phyloP scores from a whole-genome alignment of 805 yeast species.

The Ascoidea asiatica region DNA sequence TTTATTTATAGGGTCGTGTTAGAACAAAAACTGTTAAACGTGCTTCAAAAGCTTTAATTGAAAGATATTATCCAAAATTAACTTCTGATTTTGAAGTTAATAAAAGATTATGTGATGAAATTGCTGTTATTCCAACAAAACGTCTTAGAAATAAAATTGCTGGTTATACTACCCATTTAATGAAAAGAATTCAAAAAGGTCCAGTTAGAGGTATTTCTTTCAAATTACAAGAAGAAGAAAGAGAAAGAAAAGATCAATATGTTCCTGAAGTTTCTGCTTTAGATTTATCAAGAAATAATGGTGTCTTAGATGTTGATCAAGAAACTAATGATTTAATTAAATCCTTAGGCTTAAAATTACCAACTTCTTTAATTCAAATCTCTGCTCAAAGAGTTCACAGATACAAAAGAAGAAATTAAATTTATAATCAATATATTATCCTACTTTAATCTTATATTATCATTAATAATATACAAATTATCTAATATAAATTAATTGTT shows the following conservation, averaged over 20 bases:
- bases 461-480: too few species aligned
- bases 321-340: constrained; percentile 94
- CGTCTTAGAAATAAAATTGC: constrained; percentile 99
- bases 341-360: constrained; percentile 83
- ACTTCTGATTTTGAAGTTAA: constrained; percentile 99
- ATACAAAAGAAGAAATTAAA: constrained; percentile 82
- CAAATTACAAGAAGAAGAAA: constrained; percentile 99
- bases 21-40: constrained; percentile 99
- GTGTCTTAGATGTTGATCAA: constrained; percentile 91
- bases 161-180: constrained; percentile 99
- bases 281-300: constrained; percentile 92
- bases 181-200: constrained; percentile 99
- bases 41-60: constrained; percentile 99
- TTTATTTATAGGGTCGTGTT: constrained; percentile 99
- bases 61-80: constrained; percentile 99
- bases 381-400: constrained; percentile 83
- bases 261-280: constrained; percentile 99
- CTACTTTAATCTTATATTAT: too few species aligned
- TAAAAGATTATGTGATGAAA: constrained; percentile 98
- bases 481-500: too few species aligned
- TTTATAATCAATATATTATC: too few species aligned
- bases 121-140: constrained; percentile 98
- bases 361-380: constrained; percentile 74
- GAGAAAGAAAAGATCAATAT: constrained; percentile 99
- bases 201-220: constrained; percentile 99